phyloP scores from a whole-genome alignment of 1,284 basidiomycete genomes.

The Thelephora terrestris region DNA sequence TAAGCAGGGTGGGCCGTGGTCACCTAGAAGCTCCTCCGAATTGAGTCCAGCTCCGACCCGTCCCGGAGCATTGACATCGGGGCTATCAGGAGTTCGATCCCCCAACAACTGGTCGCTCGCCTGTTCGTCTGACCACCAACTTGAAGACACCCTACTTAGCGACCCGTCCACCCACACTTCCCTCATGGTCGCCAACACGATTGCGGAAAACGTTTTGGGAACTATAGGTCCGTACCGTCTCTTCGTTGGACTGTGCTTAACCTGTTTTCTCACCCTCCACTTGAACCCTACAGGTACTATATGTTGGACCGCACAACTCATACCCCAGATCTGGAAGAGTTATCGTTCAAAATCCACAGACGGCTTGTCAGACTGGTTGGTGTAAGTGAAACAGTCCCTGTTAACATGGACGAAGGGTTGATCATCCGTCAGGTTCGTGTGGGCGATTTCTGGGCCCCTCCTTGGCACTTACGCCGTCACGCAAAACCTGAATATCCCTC shows the following conservation, averaged over 20 bases:
- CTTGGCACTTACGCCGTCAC: slow-evolving; percentile 65
- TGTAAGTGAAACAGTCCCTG: slow-evolving; percentile 28
- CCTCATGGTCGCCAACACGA: slow-evolving; percentile 16
- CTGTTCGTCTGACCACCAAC: too few species aligned
- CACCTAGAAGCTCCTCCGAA: too few species aligned
- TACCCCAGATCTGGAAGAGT: slow-evolving; percentile 73
- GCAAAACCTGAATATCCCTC: slow-evolving; percentile 62
- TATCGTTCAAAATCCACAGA: slow-evolving; percentile 63
- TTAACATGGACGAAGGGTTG: not conserved
- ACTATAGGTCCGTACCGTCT: slow-evolving; percentile 26
- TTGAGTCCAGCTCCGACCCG: too few species aligned
- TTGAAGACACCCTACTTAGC: too few species aligned
- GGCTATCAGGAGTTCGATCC: too few species aligned
- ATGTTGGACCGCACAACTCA: slow-evolving; percentile 60
- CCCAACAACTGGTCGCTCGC: too few species aligned
- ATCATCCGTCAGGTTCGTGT: slow-evolving; percentile 38
- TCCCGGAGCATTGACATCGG: too few species aligned
- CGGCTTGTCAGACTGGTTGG: slow-evolving; percentile 62
- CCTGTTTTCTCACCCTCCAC: slow-evolving; percentile 1
- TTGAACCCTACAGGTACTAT: slow-evolving; percentile 37
- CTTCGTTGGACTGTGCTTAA: not conserved
- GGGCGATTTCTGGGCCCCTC: slow-evolving; percentile 54
- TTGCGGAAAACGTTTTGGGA: slow-evolving; percentile 33
- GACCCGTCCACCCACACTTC: too few species aligned
- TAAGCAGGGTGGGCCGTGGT: too few species aligned